Percentiles rank a stretch among this genome's conserved stretches.
These are phyloP conservation scores for Boletus pseudo-olivaceus DNA, from an alignment of 768 basidiomycete species.

Conservation along the genomic window DNA sequence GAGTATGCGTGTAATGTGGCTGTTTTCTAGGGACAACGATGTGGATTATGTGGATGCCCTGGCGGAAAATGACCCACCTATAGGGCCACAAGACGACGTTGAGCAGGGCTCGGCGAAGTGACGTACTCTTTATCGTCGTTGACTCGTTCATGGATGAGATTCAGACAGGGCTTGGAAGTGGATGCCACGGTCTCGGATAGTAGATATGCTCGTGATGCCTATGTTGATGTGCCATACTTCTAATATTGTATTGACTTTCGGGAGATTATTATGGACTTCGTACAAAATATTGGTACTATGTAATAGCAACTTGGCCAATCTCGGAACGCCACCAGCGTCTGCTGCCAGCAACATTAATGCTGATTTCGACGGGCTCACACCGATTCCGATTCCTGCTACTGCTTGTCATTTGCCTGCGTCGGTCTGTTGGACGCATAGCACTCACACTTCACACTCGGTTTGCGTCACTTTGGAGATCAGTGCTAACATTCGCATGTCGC, in stretches of 20 bases:
- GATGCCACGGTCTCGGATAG: background rate
- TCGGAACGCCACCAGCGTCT: no score
- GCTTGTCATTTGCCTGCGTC: conserved; percentile 2
- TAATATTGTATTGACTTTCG: no score
- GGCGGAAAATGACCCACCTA: background rate
- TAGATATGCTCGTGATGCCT: background rate
- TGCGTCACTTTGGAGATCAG: conserved; percentile 4
- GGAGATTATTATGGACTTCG: no score
- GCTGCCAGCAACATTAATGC: no score
- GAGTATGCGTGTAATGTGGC: background rate
- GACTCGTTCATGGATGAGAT: background rate
- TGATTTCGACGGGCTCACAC: background rate
- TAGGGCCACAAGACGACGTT: background rate
- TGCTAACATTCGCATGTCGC: background rate
- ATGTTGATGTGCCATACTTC: background rate
- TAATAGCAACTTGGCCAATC: no score
- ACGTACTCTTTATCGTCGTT: background rate
- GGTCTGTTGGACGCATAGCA: background rate
- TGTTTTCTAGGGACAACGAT: background rate
- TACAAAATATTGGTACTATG: no score
- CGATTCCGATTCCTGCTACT: conserved; percentile 1
- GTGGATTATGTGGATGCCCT: background rate
- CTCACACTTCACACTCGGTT: background rate
- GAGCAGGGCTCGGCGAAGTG: background rate
- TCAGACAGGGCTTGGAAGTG: background rate